These are phyloP conservation scores for Kuraishia capsulata DNA, from an alignment of 805 yeast species.

Conservation along the genomic window DNA sequence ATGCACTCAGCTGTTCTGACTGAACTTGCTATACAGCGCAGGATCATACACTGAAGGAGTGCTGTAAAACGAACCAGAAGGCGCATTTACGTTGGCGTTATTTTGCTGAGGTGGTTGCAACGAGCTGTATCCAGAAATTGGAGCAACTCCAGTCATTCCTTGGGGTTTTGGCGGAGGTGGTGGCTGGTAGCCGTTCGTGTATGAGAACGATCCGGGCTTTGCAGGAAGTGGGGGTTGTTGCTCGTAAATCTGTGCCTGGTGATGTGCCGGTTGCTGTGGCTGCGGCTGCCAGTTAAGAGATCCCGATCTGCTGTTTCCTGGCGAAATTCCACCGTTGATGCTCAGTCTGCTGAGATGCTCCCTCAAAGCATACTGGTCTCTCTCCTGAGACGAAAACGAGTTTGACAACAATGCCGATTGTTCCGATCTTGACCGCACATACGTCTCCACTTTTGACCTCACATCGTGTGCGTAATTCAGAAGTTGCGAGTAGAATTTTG, in stretches of 20 bases:
- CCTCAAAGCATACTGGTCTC: conserved; percentile 12
- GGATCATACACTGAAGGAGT: conserved; percentile 44
- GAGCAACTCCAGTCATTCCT: conserved; percentile 2
- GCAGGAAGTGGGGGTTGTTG: not conserved
- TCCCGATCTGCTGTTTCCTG: conserved; percentile 12
- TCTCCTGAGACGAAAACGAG: conserved; percentile 9
- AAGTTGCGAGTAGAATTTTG: conserved; percentile 50
- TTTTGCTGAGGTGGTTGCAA: conserved; percentile 3
- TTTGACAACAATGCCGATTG: conserved; percentile 12
- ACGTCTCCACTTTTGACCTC: conserved; percentile 15
- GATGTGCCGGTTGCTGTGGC: too few species aligned
- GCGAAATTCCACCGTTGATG: conserved; percentile 3
- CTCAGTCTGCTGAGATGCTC: conserved; percentile 2
- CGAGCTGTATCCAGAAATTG: conserved; percentile 1
- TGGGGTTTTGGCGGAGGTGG: conserved; percentile 1
- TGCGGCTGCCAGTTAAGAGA: conserved; percentile 14
- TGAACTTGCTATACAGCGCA: conserved; percentile 29
- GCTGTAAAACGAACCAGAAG: conserved; percentile 24
- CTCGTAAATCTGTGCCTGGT: not conserved
- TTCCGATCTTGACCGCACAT: conserved; percentile 18
- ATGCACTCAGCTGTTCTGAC: conserved; percentile 5
- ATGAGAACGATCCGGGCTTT: too few species aligned
- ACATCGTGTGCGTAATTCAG: conserved; percentile 23
- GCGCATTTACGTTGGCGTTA: conserved; percentile 2
- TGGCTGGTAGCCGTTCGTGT: not conserved